Conservation (phyloP, 2,329 filamentous ascomycete species). For the Pestalotiopsis sp. region DNA sequence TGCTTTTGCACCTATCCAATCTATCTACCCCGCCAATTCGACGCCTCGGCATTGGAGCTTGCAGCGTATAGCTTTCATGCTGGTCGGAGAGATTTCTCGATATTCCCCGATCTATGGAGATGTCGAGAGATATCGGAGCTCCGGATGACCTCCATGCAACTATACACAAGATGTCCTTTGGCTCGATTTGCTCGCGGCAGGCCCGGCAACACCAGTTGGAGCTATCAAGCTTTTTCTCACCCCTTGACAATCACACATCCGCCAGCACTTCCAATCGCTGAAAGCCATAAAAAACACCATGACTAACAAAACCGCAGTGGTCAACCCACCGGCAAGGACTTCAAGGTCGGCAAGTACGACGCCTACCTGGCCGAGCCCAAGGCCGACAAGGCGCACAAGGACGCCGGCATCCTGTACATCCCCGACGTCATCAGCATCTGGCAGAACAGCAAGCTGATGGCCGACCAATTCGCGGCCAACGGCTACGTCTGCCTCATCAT, state of each 20-base stretch:
- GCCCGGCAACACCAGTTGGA: not conserved
- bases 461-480: slow-evolving; percentile 74
- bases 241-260: not conserved
- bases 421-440: slow-evolving; percentile 56
- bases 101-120: not conserved
- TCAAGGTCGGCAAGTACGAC: slow-evolving; percentile 49
- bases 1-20: not conserved
- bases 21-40: slow-evolving; percentile 5
- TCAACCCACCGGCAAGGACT: slow-evolving; percentile 45
- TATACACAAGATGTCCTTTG: not conserved
- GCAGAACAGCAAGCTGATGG: slow-evolving; percentile 66
- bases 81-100: not conserved
- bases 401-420: slow-evolving; percentile 47
- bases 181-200: not conserved
- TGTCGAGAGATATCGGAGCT: not conserved
- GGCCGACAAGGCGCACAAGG: slow-evolving; percentile 37
- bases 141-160: not conserved
- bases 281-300: not conserved
- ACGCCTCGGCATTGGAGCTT: not conserved
- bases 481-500: slow-evolving; percentile 72
- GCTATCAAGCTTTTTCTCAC: not conserved
- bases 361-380: slow-evolving; percentile 55
- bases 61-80: not conserved
- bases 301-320: slow-evolving; percentile 40
- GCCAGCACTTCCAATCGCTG: not conserved